A percentile compares a stretch with the other conserved stretches of the same genome.
phyloP scores from a whole-genome alignment of 2,329 filamentous ascomycete genomes.

The Neoscytalidium dimidiatum region DNA sequence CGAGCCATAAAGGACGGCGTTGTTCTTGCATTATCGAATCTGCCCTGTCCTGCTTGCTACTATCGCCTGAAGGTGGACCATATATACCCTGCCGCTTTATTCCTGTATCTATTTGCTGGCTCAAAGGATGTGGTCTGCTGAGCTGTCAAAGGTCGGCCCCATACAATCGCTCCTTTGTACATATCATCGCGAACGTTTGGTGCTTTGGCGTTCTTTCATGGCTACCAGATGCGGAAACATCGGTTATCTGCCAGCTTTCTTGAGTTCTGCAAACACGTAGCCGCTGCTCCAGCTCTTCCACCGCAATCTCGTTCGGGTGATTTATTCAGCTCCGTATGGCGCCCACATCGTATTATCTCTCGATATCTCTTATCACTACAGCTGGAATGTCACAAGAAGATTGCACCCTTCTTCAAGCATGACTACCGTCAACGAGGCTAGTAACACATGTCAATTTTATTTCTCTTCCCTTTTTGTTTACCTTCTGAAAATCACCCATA shows the following conservation, averaged over 20 bases:
- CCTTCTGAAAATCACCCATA: slow-evolving; percentile 7
- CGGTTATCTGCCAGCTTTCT: neutral
- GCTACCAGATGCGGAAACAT: neutral
- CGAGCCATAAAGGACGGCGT: slow-evolving; percentile 4
- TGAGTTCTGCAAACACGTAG: neutral
- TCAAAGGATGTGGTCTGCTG: neutral
- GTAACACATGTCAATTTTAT: no score
- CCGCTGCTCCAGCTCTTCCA: no score
- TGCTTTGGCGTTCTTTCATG: neutral
- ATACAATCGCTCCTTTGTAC: neutral
- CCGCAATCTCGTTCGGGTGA: no score
- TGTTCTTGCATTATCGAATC: neutral
- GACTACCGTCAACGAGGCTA: neutral
- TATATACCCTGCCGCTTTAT: neutral
- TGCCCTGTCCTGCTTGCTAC: neutral
- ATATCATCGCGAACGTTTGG: neutral
- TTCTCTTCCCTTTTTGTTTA: neutral
- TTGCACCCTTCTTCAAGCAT: neutral
- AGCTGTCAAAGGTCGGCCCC: neutral
- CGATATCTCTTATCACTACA: no score
- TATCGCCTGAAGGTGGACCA: neutral
- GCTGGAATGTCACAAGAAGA: neutral
- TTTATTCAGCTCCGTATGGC: no score
- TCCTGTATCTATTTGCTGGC: neutral
- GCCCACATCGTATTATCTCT: no score